Conservation (phyloP, 768 basidiomycete species). For the Daedaleopsis nitida region DNA sequence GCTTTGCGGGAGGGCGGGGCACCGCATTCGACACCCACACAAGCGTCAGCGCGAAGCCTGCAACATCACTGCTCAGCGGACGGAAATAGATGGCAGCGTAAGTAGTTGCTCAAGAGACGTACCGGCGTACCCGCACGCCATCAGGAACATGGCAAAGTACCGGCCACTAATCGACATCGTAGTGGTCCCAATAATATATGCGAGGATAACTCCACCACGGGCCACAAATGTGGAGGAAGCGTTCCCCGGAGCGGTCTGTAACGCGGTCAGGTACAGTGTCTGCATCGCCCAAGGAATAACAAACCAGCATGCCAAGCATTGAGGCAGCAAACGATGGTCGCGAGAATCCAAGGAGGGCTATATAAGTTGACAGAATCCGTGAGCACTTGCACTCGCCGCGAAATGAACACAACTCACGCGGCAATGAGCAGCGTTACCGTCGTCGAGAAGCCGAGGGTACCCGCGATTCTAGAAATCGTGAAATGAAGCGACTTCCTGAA, state of each 20-base stretch:
- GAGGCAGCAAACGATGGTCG: constrained; percentile 48
- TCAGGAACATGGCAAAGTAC: constrained; percentile 64
- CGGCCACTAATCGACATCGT: constrained; percentile 53
- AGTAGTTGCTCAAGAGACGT: background rate
- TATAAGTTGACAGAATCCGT: background rate
- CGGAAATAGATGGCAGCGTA: background rate
- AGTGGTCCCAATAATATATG: constrained; percentile 59
- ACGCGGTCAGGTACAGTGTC: background rate
- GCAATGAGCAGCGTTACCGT: constrained; percentile 59
- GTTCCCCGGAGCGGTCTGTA: constrained; percentile 59
- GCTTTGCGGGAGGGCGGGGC: constrained; percentile 60
- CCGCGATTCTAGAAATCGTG: constrained; percentile 44
- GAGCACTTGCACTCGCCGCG: background rate
- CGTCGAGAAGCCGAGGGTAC: constrained; percentile 61
- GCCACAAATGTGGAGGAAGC: constrained; percentile 58
- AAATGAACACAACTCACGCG: constrained; percentile 43
- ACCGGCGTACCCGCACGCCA: constrained; percentile 58
- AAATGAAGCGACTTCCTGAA: no score
- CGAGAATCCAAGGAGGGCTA: constrained; percentile 67
- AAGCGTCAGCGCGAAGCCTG: constrained; percentile 45
- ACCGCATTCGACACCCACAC: constrained; percentile 67
- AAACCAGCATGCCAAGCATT: constrained; percentile 58
- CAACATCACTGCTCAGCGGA: background rate
- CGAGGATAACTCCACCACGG: constrained; percentile 67
- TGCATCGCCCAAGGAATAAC: constrained; percentile 4